Evolutionary conservation across 2,329 filamentous ascomycete species (phyloP).

Genomic region (Diaporthe capsici): DNA sequence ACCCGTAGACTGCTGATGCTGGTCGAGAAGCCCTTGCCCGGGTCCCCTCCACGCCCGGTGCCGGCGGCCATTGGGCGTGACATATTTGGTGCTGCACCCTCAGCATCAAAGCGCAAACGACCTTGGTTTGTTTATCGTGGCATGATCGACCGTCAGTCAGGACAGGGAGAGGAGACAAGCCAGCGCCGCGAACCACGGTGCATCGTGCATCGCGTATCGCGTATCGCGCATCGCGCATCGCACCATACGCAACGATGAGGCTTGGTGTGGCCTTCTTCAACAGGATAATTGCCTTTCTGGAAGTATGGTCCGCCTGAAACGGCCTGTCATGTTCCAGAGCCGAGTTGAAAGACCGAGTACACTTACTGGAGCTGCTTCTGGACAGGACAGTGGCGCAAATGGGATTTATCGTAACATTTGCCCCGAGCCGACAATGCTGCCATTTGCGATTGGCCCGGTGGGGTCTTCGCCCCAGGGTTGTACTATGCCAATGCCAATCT

Average conservation of each 20-base stretch:
- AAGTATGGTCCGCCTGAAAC: not conserved
- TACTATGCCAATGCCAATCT: constrained; percentile 20
- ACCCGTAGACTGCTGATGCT: constrained; percentile 6
- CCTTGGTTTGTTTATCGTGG: constrained; percentile 28
- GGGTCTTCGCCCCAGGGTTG: not conserved
- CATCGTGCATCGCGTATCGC: not conserved
- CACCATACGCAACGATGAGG: not conserved
- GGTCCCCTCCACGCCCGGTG: constrained; percentile 13
- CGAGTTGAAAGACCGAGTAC: not conserved
- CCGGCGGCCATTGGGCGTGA: constrained; percentile 24
- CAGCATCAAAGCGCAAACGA: constrained; percentile 21
- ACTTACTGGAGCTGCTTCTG: not conserved
- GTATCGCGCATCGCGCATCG: not conserved
- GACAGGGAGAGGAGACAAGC: not conserved
- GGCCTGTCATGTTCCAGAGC: not conserved
- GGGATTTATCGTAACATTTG: constrained; percentile 5
- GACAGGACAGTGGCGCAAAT: not conserved
- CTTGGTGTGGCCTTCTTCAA: not conserved
- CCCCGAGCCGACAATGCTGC: not conserved
- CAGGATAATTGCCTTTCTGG: not conserved
- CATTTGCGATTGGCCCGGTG: constrained; percentile 15
- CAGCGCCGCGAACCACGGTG: not conserved
- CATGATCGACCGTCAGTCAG: constrained; percentile 25
- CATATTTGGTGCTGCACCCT: constrained; percentile 25
- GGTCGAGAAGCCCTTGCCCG: constrained; percentile 14